These are phyloP conservation scores for Noccaea caerulescens DNA, from an alignment of 345 rosid species.

Conservation along the genomic window DNA sequence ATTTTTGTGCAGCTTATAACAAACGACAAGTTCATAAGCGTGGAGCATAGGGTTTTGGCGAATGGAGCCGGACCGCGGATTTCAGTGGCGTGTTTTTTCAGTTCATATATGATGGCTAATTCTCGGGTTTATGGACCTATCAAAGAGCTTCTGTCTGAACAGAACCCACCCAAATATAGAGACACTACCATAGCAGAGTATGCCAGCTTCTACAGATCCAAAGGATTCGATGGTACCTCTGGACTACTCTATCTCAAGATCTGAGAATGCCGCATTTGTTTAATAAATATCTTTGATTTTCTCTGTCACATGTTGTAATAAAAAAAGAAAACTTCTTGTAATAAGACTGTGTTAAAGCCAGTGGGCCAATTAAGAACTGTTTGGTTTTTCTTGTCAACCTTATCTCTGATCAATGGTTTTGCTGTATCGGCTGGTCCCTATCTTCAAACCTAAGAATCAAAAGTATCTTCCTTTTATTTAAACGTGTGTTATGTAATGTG, in stretches of 20 bases:
- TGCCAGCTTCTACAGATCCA: slow-evolving; percentile 35
- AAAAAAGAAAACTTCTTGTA: neutral
- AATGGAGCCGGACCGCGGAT: slow-evolving; percentile 48
- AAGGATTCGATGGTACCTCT: slow-evolving; percentile 48
- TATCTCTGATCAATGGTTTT: slow-evolving; percentile 2
- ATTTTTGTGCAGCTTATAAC: slow-evolving; percentile 46
- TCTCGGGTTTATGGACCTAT: slow-evolving; percentile 46
- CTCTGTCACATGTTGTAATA: slow-evolving; percentile 1
- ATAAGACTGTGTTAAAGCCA: neutral
- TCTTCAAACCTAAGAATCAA: neutral
- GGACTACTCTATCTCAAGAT: slow-evolving; percentile 46
- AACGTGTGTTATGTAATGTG: neutral
- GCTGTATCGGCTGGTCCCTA: neutral
- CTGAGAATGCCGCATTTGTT: slow-evolving; percentile 16
- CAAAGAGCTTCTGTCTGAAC: slow-evolving; percentile 45
- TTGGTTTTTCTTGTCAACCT: neutral
- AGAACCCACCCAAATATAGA: slow-evolving; percentile 46
- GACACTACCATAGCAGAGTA: slow-evolving; percentile 45
- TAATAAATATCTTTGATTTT: slow-evolving; percentile 4
- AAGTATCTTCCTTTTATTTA: neutral
- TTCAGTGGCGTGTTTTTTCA: slow-evolving; percentile 45
- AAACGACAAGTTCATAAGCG: slow-evolving; percentile 55
- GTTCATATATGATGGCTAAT: slow-evolving; percentile 32
- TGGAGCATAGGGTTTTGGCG: slow-evolving; percentile 54
- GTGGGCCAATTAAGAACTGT: neutral